Evolutionary conservation across 768 basidiomycete genomes (phyloP).

Genomic region (Russula lepida): DNA sequence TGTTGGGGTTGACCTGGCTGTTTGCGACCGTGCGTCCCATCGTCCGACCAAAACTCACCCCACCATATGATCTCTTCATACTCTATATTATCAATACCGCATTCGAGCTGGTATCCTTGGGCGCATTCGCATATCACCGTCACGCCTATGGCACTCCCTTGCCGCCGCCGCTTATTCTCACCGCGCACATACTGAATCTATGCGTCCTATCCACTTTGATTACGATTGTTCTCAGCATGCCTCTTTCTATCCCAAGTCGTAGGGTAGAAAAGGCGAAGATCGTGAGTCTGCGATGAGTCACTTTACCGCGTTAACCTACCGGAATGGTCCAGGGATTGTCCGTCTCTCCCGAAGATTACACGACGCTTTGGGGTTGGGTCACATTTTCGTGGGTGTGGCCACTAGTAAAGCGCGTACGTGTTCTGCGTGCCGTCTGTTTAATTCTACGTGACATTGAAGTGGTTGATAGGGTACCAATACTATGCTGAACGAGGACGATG

Average conservation of each 20-base stretch:
- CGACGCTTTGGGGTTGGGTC: constrained; percentile 60
- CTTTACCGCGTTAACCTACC: neutral
- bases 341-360: constrained; percentile 71
- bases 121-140: constrained; percentile 47
- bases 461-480: constrained; percentile 31
- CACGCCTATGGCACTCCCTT: constrained; percentile 36
- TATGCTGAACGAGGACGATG: constrained; percentile 61
- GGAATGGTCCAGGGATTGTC: constrained; percentile 37
- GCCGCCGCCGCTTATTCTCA: constrained; percentile 28
- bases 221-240: constrained; percentile 49
- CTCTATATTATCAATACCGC: constrained; percentile 46
- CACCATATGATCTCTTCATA: constrained; percentile 54
- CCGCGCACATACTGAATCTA: constrained; percentile 35
- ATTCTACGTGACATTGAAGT: neutral
- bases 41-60: constrained; percentile 44
- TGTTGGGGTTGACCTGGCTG: constrained; percentile 53
- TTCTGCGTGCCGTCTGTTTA: neutral
- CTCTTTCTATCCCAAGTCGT: constrained; percentile 53
- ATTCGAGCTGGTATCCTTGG: constrained; percentile 41
- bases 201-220: constrained; percentile 37
- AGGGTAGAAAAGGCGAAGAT: constrained; percentile 48
- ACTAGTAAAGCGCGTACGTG: constrained; percentile 42
- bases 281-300: constrained; percentile 34
- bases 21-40: constrained; percentile 54
- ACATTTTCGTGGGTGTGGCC: constrained; percentile 68